Percentiles rank a stretch among this genome's conserved stretches.
These are phyloP conservation scores for Paraphoma sp. DNA, from an alignment of 2,329 filamentous ascomycete genomes.

Conservation along the genomic window DNA sequence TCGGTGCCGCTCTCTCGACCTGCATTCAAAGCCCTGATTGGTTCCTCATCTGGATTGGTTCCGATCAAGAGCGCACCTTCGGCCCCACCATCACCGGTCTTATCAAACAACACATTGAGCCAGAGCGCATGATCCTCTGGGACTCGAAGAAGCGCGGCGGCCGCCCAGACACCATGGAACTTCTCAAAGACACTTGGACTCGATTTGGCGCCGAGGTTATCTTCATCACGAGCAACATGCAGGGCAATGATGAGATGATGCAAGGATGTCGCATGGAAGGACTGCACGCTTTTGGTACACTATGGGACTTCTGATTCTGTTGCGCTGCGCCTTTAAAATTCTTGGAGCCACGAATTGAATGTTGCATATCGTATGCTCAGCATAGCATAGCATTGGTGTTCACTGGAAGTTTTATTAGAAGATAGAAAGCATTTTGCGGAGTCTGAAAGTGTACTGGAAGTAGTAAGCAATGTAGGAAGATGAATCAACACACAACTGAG, in stretches of 20 bases:
- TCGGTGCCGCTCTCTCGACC: conserved; percentile 43
- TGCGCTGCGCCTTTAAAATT: background rate
- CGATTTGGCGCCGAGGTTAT: conserved; percentile 44
- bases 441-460: background rate
- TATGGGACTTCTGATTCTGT: conserved; percentile 39
- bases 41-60: conserved; percentile 48
- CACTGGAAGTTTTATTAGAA: background rate
- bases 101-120: conserved; percentile 42
- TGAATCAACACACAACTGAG: background rate
- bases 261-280: conserved; percentile 39
- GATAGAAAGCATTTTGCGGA: conserved; percentile 1
- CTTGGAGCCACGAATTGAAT: background rate
- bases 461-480: background rate
- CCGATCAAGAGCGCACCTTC: conserved; percentile 44
- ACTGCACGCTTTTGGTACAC: conserved; percentile 43
- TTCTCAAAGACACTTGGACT: conserved; percentile 43
- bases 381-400: background rate
- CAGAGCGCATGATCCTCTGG: conserved; percentile 47
- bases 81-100: conserved; percentile 42
- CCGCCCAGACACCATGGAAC: conserved; percentile 39
- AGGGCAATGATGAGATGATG: conserved; percentile 49
- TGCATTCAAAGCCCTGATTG: conserved; percentile 45
- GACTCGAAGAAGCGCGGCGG: conserved; percentile 45
- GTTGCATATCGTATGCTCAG: no score
- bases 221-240: conserved; percentile 45